These are phyloP conservation scores for Alnus glutinosa DNA, from an alignment of 306 rosid genomes.

Conservation along the genomic window DNA sequence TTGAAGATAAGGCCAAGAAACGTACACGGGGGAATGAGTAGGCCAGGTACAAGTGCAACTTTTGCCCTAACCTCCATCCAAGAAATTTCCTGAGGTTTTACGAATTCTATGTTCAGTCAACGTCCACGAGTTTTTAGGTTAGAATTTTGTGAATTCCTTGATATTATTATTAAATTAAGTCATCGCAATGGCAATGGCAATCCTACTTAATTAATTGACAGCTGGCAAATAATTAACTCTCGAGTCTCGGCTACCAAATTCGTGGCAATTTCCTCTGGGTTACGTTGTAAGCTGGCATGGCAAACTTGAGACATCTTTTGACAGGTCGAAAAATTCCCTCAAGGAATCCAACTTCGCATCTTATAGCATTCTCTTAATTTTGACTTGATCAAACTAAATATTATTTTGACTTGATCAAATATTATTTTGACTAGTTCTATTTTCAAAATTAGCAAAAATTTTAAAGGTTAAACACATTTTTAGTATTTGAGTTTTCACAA, in stretches of 20 bases:
- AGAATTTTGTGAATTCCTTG: background rate
- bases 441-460: too few species aligned
- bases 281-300: conserved; percentile 43
- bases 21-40: conserved; percentile 36
- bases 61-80: conserved; percentile 6
- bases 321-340: background rate
- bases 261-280: conserved; percentile 43
- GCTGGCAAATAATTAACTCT: conserved; percentile 3
- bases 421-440: too few species aligned
- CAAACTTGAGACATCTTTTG: background rate
- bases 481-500: too few species aligned
- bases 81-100: conserved; percentile 21
- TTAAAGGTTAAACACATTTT: too few species aligned
- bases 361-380: too few species aligned
- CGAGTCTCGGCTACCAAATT: conserved; percentile 19
- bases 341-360: background rate
- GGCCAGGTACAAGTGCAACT: conserved; percentile 23
- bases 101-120: conserved; percentile 33
- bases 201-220: conserved; percentile 20
- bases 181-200: conserved; percentile 24
- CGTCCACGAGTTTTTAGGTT: conserved; percentile 23
- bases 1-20: background rate
- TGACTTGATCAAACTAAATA: too few species aligned
- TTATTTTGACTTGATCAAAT: too few species aligned
- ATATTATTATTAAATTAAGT: background rate